These are phyloP conservation scores for Ajuga chamaepitys DNA, from an alignment of 257 asterid genomes.

Conservation along the genomic window DNA sequence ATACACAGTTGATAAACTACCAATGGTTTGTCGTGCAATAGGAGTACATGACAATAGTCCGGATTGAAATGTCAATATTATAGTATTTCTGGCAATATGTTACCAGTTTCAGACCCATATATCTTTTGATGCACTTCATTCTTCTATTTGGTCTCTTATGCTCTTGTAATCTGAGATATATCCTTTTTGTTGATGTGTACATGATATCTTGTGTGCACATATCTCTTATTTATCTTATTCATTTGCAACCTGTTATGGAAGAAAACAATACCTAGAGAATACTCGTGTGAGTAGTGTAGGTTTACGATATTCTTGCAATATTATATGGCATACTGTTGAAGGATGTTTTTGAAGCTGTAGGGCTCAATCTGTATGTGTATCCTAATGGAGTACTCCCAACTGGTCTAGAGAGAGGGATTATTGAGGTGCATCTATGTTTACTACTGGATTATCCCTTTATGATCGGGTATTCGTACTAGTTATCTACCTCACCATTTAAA, in stretches of 20 bases:
- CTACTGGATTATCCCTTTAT: neutral
- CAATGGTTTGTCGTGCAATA: neutral
- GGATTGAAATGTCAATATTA: neutral
- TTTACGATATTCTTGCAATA: constrained; percentile 87
- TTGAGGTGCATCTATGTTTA: constrained; percentile 53
- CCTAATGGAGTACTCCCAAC: constrained; percentile 99
- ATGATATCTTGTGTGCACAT: neutral
- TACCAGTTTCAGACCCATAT: neutral
- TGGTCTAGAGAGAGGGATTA: constrained; percentile 94
- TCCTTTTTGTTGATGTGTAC: neutral
- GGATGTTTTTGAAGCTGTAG: constrained; percentile 88
- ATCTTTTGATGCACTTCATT: neutral
- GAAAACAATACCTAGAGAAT: neutral
- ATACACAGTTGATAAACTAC: neutral
- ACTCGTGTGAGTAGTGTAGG: neutral
- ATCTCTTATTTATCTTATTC: neutral
- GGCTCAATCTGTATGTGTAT: constrained; percentile 70
- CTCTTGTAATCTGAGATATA: neutral
- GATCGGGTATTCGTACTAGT: neutral
- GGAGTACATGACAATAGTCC: neutral
- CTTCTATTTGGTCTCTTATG: neutral
- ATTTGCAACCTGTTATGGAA: constrained; percentile 6
- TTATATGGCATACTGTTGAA: constrained; percentile 93
- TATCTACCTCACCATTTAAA: too few relatives aligned
- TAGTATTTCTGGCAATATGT: neutral